A percentile compares a stretch with the other conserved stretches of the same genome.
Conservation (phyloP, 768 basidiomycete species). For the Leucocoprinus birnbaumii region DNA sequence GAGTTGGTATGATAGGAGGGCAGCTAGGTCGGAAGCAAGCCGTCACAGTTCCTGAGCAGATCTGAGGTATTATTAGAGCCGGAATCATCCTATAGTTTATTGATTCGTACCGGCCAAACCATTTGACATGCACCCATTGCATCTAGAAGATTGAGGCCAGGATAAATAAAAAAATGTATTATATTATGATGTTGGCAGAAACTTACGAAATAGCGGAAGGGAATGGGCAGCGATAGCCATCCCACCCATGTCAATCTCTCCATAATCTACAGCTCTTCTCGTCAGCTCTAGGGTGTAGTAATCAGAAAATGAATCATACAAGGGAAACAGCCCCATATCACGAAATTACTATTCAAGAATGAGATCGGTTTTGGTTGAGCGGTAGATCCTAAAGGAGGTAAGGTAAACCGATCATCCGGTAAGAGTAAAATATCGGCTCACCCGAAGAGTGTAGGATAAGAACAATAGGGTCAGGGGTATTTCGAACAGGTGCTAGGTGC, state of each 20-base stretch:
- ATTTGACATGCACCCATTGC: slow-evolving; percentile 16
- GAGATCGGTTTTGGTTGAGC: slow-evolving; percentile 21
- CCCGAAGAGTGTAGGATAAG: slow-evolving; percentile 22
- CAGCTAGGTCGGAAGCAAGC: slow-evolving; percentile 19
- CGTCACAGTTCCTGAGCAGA: slow-evolving; percentile 14
- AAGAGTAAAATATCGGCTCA: not conserved
- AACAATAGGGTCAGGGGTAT: not conserved
- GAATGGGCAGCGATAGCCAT: slow-evolving; percentile 16
- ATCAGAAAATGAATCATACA: slow-evolving; percentile 7
- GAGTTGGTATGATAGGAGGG: slow-evolving; percentile 16
- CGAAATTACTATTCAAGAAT: slow-evolving; percentile 7
- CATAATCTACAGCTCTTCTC: slow-evolving; percentile 15
- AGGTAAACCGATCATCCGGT: not conserved
- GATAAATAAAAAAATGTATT: too few species aligned
- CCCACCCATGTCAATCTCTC: slow-evolving; percentile 21
- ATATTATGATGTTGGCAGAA: not conserved
- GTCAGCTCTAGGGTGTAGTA: not conserved
- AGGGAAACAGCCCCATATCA: slow-evolving; percentile 14
- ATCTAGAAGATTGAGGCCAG: too few species aligned
- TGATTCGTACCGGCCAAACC: slow-evolving; percentile 12
- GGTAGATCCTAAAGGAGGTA: slow-evolving; percentile 17
- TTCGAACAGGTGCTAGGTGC: not conserved
- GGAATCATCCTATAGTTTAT: not conserved
- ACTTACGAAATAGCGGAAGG: slow-evolving; percentile 19
- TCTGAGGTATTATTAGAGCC: not conserved